Evolutionary conservation across 192 early-diverging fungal genomes (phyloP), one percentile per base, ranked within the genome.

Genomic region (Pilaira anomala): DNA sequence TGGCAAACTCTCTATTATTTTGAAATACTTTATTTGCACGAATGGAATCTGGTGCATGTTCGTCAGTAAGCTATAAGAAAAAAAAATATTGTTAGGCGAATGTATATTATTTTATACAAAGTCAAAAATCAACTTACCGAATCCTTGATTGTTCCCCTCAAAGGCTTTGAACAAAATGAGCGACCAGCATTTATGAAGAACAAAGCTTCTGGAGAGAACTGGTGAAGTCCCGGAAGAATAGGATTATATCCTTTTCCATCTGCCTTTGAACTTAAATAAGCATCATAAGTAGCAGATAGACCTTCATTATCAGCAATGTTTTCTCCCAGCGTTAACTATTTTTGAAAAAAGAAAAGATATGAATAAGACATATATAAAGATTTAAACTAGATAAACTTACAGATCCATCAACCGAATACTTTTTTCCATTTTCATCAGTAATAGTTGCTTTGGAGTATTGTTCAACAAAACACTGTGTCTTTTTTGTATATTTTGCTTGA

Each of bases 271-370:
- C 53, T 13, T 45, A 46, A 61, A 78, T 74, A 88, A n/a, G 77
- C 82, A 59, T 74, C 60, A 21, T 53, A 79, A 12, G 85, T 65
- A 9, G 68, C 69, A 41, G 71, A 61, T 18, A 87, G 21, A 3
- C 88, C 88, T 62, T 86, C 88, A 60, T 87, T 87, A 58, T 90
- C 88, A 6, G 88, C 83, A 19, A 90, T 59, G 33, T 88, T 90
- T 70, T 90, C 88, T n/a, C 73, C 75, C 2, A 88, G 40, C 7
- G 87, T 88, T 30, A 73, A 57, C 45, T 66, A 39, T 6, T n/a
- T n/a, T n/a, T n/a, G n/a, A 59, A 7, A 3, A 12, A 26, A 62
- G 11, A 19, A 56, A 36, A 39, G 6, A 39, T 22, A 14, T 6
- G 14, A 0, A 33, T 57, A 7, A 12, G 12, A 22, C 33, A 33